phyloP scores from a whole-genome alignment of 352 stramenopile species.

The Phytophthora megakarya region DNA sequence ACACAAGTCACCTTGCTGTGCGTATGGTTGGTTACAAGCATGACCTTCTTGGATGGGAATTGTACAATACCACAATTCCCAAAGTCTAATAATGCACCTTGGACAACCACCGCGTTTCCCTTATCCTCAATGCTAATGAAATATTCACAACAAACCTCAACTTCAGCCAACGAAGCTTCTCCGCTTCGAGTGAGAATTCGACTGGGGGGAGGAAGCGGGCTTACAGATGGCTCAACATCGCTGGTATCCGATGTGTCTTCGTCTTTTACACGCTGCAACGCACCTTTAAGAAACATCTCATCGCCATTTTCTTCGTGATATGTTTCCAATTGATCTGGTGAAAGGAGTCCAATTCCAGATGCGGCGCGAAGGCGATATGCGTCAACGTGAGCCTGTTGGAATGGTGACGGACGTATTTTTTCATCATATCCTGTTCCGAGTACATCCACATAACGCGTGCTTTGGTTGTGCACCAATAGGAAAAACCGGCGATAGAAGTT shows the following conservation, averaged over 20 bases:
- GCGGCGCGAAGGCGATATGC: slow-evolving; percentile 66
- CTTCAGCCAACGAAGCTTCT: slow-evolving; percentile 72
- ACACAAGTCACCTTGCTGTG: slow-evolving; percentile 85
- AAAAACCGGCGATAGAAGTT: slow-evolving; percentile 94
- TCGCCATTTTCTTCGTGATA: slow-evolving; percentile 77
- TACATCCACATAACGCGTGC: slow-evolving; percentile 85
- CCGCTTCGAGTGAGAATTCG: slow-evolving; percentile 83
- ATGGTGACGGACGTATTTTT: slow-evolving; percentile 88
- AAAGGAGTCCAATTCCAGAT: slow-evolving; percentile 68
- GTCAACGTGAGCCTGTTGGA: slow-evolving; percentile 92
- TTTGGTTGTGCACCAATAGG: slow-evolving; percentile 85
- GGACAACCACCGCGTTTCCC: slow-evolving; percentile 56
- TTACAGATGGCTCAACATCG: not conserved
- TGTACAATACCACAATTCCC: slow-evolving; percentile 66
- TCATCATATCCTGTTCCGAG: slow-evolving; percentile 91
- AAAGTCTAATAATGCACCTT: slow-evolving; percentile 73
- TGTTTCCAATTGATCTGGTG: slow-evolving; percentile 82
- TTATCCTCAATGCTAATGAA: slow-evolving; percentile 76
- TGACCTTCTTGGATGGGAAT: slow-evolving; percentile 64
- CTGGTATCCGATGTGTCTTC: slow-evolving; percentile 18
- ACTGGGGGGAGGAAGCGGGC: slow-evolving; percentile 29
- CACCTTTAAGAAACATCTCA: slow-evolving; percentile 65
- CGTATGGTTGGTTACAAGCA: slow-evolving; percentile 87
- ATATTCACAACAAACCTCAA: slow-evolving; percentile 85
- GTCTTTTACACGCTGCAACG: slow-evolving; percentile 35